A percentile compares a stretch with the other conserved stretches of the same genome.
Conservation (phyloP, 2,329 filamentous ascomycete species). For the Beauveria caledonica region DNA sequence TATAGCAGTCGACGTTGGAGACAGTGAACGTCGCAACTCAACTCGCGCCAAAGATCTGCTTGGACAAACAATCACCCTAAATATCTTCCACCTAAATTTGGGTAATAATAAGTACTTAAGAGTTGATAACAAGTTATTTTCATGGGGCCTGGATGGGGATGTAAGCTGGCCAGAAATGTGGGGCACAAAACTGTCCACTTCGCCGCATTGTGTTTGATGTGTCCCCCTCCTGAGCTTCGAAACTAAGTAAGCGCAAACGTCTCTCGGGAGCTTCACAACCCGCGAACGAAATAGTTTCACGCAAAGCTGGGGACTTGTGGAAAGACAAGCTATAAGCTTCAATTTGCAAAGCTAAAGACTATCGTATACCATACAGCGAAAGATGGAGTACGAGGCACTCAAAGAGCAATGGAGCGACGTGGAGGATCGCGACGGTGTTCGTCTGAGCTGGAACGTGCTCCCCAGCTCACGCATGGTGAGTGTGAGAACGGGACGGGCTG, state of each 20-base stretch:
- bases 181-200: constrained; percentile 6
- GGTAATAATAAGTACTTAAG: no score
- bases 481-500: constrained; percentile 13
- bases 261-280: not conserved
- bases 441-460: constrained; percentile 97
- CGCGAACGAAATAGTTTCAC: not conserved
- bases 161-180: constrained; percentile 4
- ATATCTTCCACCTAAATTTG: no score
- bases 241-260: not conserved
- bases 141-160: not conserved
- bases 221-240: not conserved
- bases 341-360: not conserved
- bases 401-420: constrained; percentile 97
- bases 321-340: not conserved
- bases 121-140: no score
- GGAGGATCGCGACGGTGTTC: constrained; percentile 91
- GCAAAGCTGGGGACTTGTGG: not conserved
- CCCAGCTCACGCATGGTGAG: constrained; percentile 92
- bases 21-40: not conserved
- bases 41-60: not conserved
- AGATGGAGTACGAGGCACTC: constrained; percentile 85
- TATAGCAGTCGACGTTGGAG: not conserved
- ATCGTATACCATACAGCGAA: constrained; percentile 1
- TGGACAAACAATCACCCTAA: no score
- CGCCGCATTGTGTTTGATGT: not conserved